These are phyloP conservation scores for Colletotrichum sp. DNA, from an alignment of 2,329 filamentous ascomycete genomes.

Conservation along the genomic window DNA sequence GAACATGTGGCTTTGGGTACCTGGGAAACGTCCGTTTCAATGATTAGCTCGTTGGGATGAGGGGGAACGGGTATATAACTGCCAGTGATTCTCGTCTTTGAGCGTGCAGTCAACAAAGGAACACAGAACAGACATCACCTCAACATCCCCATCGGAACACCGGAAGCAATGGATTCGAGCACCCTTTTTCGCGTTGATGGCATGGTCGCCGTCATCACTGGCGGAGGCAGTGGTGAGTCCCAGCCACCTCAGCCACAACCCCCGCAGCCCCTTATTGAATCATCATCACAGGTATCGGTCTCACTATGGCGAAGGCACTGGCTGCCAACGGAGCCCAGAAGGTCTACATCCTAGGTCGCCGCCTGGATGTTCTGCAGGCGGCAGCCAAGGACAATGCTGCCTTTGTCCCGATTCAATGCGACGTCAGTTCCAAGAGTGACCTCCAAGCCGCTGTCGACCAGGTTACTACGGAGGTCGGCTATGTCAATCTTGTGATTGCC, in stretches of 20 bases:
- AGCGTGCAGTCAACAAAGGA: neutral
- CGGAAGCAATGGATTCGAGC: neutral
- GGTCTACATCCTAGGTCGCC: conserved; percentile 47
- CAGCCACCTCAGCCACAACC: neutral
- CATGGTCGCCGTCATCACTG: conserved; percentile 65
- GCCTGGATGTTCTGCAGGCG: conserved; percentile 34
- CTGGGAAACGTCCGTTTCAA: neutral
- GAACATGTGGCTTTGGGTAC: neutral
- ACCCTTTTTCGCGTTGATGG: conserved; percentile 60
- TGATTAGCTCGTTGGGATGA: neutral
- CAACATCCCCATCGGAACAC: neutral
- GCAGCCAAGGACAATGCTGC: conserved; percentile 20
- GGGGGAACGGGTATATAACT: neutral
- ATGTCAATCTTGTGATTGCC: conserved; percentile 64
- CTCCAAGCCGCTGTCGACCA: conserved; percentile 63
- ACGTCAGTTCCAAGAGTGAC: conserved; percentile 50
- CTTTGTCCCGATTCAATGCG: conserved; percentile 37
- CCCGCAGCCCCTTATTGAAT: neutral
- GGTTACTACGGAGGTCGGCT: conserved; percentile 59
- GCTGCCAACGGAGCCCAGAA: conserved; percentile 27
- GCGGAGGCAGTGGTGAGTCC: conserved; percentile 60
- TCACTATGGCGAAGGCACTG: conserved; percentile 43
- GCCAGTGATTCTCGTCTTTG: neutral
- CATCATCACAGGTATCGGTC: conserved; percentile 54
- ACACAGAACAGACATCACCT: neutral